Conservation (phyloP, 192 early-diverging fungal species). For the Gryganskiella cystojenkinii region DNA sequence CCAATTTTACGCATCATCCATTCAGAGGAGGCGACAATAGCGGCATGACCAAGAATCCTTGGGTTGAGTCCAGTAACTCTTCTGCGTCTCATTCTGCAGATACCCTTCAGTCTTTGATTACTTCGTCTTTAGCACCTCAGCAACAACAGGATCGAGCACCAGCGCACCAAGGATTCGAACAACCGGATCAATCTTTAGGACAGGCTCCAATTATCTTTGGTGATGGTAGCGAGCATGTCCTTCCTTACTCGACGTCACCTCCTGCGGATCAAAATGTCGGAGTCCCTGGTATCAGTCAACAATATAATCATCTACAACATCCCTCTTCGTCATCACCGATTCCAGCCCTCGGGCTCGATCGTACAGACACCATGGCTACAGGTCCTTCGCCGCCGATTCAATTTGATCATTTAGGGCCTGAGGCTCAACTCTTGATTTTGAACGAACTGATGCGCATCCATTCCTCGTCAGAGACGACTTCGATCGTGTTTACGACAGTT, state of each 20-base stretch:
- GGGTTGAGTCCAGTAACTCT: too few species aligned
- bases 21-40: not conserved
- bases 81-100: too few species aligned
- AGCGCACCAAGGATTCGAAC: too few species aligned
- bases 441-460: conserved; percentile 71
- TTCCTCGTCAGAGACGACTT: conserved; percentile 56
- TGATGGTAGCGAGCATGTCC: too few species aligned
- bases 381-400: conserved; percentile 26
- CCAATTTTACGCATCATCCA: too few species aligned
- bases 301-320: too few species aligned
- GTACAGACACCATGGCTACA: not conserved
- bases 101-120: not conserved
- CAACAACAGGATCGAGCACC: conserved; percentile 1
- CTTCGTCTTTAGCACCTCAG: not conserved
- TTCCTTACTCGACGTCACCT: too few species aligned
- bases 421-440: conserved; percentile 67
- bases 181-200: too few species aligned
- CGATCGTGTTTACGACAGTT: conserved; percentile 69
- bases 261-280: not conserved
- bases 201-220: too few species aligned
- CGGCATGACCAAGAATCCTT: not conserved
- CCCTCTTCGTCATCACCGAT: not conserved
- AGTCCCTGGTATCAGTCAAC: not conserved
- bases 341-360: not conserved
- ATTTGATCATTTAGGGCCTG: conserved; percentile 64